Evolutionary conservation across 2,329 filamentous ascomycete species (phyloP).

Genomic region (Cladosporium sp.): DNA sequence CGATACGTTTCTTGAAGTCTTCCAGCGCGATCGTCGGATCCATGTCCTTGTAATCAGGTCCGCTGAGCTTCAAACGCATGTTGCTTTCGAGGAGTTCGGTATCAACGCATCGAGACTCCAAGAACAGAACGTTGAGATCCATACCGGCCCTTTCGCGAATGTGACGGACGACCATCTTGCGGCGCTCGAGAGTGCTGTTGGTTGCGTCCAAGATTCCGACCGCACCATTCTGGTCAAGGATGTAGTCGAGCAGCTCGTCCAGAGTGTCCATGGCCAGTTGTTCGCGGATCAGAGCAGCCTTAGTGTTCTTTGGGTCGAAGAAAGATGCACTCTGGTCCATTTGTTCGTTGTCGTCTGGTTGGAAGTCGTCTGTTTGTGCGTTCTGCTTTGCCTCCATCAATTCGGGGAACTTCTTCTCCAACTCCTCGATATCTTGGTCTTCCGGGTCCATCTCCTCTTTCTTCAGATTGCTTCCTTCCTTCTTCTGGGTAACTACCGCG

Average conservation of each 20-base stretch:
- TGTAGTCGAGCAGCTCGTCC: slow-evolving; percentile 87
- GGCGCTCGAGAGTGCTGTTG: slow-evolving; percentile 86
- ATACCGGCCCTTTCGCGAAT: slow-evolving; percentile 80
- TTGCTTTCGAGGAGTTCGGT: slow-evolving; percentile 83
- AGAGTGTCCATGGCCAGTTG: slow-evolving; percentile 89
- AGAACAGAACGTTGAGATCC: slow-evolving; percentile 83
- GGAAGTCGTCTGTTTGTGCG: not conserved
- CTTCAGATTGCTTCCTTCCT: slow-evolving; percentile 26
- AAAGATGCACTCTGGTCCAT: slow-evolving; percentile 90
- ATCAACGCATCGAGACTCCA: slow-evolving; percentile 91
- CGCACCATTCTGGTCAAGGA: slow-evolving; percentile 75
- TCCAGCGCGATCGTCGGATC: slow-evolving; percentile 78
- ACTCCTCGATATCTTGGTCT: slow-evolving; percentile 26
- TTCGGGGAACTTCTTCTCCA: slow-evolving; percentile 14
- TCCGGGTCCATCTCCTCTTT: slow-evolving; percentile 26
- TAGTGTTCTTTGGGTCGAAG: slow-evolving; percentile 85
- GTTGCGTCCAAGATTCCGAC: slow-evolving; percentile 96
- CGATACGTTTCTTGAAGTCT: slow-evolving; percentile 91
- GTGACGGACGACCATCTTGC: slow-evolving; percentile 69
- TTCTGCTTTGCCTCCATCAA: slow-evolving; percentile 12
- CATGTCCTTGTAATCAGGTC: slow-evolving; percentile 93
- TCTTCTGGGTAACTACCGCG: slow-evolving; percentile 14
- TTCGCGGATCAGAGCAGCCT: slow-evolving; percentile 78
- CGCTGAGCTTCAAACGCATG: slow-evolving; percentile 93
- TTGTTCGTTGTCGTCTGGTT: slow-evolving; percentile 40